A percentile compares a stretch with the other conserved stretches of the same genome.
These are phyloP conservation scores for Clohesyomyces aquaticus DNA, from an alignment of 495 filamentous ascomycete genomes.

Conservation along the genomic window DNA sequence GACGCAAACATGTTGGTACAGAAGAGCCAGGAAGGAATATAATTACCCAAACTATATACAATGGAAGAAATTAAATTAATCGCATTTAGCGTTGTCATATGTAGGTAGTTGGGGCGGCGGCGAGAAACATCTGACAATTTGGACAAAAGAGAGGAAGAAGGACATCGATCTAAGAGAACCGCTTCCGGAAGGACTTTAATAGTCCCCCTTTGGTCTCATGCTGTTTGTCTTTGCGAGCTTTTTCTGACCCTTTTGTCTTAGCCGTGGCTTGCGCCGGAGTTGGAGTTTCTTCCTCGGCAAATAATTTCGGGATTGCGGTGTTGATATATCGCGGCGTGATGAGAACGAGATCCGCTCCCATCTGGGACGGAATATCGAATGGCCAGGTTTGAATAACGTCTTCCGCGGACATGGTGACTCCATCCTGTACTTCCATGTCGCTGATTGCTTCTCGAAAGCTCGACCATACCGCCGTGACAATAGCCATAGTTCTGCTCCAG, in stretches of 20 bases:
- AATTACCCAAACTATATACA: too few species aligned
- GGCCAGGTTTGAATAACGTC: neutral
- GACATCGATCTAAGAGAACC: too few species aligned
- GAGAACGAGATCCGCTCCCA: neutral
- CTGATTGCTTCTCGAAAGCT: neutral
- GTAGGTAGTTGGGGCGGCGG: too few species aligned
- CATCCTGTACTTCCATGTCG: constrained; percentile 1
- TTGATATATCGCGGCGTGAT: neutral
- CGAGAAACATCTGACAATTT: too few species aligned
- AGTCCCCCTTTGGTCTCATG: neutral
- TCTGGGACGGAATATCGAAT: neutral
- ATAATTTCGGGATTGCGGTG: constrained; percentile 1
- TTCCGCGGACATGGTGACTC: neutral
- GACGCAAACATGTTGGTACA: too few species aligned
- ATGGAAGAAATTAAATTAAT: too few species aligned
- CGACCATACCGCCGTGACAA: neutral
- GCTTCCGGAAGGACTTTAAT: neutral
- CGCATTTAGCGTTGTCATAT: too few species aligned
- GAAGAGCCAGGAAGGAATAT: too few species aligned
- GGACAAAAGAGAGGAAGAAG: too few species aligned
- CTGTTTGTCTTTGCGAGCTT: neutral
- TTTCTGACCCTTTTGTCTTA: neutral
- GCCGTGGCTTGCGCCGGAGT: neutral
- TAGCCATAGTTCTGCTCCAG: neutral
- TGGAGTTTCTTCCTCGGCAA: neutral